A percentile compares a stretch with the other conserved stretches of the same genome.
Evolutionary conservation across 2,329 filamentous ascomycete species (phyloP).

Genomic region (Fusarium sp.): DNA sequence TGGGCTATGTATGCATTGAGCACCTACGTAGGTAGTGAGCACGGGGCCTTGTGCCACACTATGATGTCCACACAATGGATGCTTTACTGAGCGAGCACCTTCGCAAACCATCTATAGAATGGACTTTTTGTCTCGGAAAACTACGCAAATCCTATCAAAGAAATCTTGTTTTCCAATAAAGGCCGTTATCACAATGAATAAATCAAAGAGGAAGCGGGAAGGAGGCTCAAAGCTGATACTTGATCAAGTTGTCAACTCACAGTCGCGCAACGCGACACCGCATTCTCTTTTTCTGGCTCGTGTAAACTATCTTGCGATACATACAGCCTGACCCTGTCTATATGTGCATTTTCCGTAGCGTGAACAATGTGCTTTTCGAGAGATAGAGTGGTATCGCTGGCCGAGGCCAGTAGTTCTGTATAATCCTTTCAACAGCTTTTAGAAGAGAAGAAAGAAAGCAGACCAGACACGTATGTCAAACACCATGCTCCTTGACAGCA

Average conservation of each 20-base stretch:
- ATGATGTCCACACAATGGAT: neutral
- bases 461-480: constrained; percentile 15
- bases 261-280: constrained; percentile 18
- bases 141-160: neutral
- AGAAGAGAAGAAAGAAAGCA: constrained; percentile 17
- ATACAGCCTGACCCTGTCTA: constrained; percentile 30
- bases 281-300: constrained; percentile 30
- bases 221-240: constrained; percentile 28
- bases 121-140: neutral
- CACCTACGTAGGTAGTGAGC: neutral
- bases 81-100: neutral
- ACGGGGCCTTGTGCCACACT: neutral
- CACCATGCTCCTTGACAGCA: constrained; percentile 18
- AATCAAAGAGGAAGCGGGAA: constrained; percentile 27
- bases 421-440: constrained; percentile 21
- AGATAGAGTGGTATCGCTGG: constrained; percentile 3
- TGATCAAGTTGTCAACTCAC: constrained; percentile 24
- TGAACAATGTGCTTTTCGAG: constrained; percentile 13
- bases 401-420: constrained; percentile 20
- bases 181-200: neutral
- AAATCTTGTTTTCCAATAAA: neutral
- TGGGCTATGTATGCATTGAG: neutral
- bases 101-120: neutral
- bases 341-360: constrained; percentile 18
- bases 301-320: constrained; percentile 29